phyloP scores from a whole-genome alignment of 176 grass and related monocot genomes.

The Cocos nucifera region DNA sequence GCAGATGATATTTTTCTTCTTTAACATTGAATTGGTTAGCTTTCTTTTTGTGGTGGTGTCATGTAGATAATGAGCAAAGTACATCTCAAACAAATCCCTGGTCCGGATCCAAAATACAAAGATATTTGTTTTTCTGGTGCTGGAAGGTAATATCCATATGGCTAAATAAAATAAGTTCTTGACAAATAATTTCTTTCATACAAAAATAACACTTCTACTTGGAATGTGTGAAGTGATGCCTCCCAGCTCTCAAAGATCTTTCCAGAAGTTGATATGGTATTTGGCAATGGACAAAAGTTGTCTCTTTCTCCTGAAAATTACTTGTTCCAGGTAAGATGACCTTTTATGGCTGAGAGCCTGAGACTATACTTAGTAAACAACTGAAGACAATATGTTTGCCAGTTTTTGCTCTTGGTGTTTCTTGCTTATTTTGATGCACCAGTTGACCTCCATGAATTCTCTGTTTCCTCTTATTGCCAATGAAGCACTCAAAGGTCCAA shows the following conservation, averaged over 20 bases:
- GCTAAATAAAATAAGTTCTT: neutral
- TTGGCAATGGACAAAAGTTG: constrained; percentile 94
- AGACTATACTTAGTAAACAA: too few relatives aligned
- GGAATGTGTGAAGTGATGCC: constrained; percentile 38
- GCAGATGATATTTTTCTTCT: too few relatives aligned
- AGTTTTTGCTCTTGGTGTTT: too few relatives aligned
- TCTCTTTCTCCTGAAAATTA: constrained; percentile 97
- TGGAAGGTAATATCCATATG: constrained; percentile 51
- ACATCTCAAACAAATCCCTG: constrained; percentile 81
- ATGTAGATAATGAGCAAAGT: constrained; percentile 64
- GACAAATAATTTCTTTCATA: too few relatives aligned
- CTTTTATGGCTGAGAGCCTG: too few relatives aligned
- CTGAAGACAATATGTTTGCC: too few relatives aligned
- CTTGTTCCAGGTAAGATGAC: constrained; percentile 73
- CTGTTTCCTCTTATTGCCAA: constrained; percentile 18
- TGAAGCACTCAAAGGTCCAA: constrained; percentile 95
- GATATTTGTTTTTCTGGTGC: constrained; percentile 98
- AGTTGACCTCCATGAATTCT: neutral
- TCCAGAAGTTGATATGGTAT: constrained; percentile 90
- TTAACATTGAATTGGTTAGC: too few relatives aligned
- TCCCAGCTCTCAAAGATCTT: constrained; percentile 62
- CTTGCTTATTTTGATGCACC: neutral
- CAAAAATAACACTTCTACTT: too few relatives aligned
- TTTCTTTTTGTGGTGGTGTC: neutral
- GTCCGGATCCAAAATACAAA: constrained; percentile 97